These are phyloP conservation scores for Tylopilus subfusipes DNA, from an alignment of 768 basidiomycete genomes.

Conservation along the genomic window DNA sequence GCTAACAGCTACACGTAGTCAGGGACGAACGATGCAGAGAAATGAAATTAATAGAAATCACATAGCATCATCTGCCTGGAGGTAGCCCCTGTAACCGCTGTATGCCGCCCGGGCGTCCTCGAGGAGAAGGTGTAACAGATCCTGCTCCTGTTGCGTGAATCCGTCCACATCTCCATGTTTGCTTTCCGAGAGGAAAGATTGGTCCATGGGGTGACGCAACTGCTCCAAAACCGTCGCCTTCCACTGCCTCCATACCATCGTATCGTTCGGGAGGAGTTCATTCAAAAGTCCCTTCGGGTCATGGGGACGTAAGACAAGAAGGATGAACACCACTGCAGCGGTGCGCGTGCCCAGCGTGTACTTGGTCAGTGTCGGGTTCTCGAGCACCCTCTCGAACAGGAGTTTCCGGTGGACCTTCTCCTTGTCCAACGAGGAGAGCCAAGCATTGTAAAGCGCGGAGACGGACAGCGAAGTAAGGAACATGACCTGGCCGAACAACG, in stretches of 20 bases:
- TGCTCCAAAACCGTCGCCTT: not conserved
- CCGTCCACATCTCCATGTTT: not conserved
- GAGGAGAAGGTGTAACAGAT: not conserved
- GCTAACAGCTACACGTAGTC: not conserved
- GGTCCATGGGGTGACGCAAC: not conserved
- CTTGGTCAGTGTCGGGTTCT: not conserved
- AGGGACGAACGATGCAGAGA: not conserved
- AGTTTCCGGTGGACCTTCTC: not conserved
- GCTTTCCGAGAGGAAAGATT: not conserved
- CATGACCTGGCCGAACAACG: not conserved
- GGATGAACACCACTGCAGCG: not conserved
- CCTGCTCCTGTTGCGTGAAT: not conserved
- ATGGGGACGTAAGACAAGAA: not conserved
- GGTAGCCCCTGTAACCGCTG: slow-evolving; percentile 15
- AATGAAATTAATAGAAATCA: not conserved
- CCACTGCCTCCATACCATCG: not conserved
- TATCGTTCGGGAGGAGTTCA: not conserved
- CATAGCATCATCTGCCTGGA: not conserved
- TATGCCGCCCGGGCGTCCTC: slow-evolving; percentile 13
- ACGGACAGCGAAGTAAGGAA: not conserved
- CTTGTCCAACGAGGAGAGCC: not conserved
- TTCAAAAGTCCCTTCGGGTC: not conserved
- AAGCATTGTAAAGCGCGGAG: not conserved
- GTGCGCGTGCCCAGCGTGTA: not conserved
- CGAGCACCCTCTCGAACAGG: not conserved